These are phyloP conservation scores for Zostera marina DNA, from an alignment of 116 monocot genomes.

Conservation along the genomic window DNA sequence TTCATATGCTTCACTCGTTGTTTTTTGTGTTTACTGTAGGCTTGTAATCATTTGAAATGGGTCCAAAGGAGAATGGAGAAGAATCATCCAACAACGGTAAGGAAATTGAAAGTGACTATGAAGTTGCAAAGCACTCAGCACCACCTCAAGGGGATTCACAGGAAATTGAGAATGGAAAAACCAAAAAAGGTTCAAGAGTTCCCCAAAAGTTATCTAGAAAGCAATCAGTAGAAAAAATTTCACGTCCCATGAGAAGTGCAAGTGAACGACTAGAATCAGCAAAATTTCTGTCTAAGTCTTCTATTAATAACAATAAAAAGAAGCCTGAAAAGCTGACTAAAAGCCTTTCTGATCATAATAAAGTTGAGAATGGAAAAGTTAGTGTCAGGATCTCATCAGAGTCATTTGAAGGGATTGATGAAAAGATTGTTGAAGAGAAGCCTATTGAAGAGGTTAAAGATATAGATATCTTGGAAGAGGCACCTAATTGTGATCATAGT, in stretches of 20 bases:
- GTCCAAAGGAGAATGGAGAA: slow-evolving; percentile 45
- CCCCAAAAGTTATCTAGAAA: slow-evolving; percentile 49
- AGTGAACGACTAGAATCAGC: slow-evolving; percentile 32
- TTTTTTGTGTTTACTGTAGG: too few relatives aligned
- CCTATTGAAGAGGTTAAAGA: slow-evolving; percentile 54
- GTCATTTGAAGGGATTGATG: slow-evolving; percentile 55
- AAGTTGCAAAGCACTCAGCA: slow-evolving; percentile 45
- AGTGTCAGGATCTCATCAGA: slow-evolving; percentile 31
- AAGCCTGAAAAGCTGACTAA: slow-evolving; percentile 45
- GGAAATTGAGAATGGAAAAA: slow-evolving; percentile 31
- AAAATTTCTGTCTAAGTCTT: slow-evolving; percentile 39
- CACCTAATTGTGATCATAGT: slow-evolving; percentile 46
- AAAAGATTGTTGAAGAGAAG: slow-evolving; percentile 20
- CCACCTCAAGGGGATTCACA: slow-evolving; percentile 34
- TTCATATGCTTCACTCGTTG: too few relatives aligned
- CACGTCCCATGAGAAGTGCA: slow-evolving; percentile 24
- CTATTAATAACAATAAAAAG: slow-evolving; percentile 34
- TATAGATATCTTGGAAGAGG: slow-evolving; percentile 61
- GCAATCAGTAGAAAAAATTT: slow-evolving; percentile 24
- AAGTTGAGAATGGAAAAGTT: slow-evolving; percentile 22
- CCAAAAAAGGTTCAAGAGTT: slow-evolving; percentile 48
- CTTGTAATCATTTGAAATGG: slow-evolving; percentile 21
- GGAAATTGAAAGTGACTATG: slow-evolving; percentile 49
- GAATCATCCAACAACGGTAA: slow-evolving; percentile 31
- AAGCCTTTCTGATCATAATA: slow-evolving; percentile 23